Evolutionary conservation across 2,329 filamentous ascomycete genomes (phyloP).

Genomic region (Calonectria pseudoreteaudii): DNA sequence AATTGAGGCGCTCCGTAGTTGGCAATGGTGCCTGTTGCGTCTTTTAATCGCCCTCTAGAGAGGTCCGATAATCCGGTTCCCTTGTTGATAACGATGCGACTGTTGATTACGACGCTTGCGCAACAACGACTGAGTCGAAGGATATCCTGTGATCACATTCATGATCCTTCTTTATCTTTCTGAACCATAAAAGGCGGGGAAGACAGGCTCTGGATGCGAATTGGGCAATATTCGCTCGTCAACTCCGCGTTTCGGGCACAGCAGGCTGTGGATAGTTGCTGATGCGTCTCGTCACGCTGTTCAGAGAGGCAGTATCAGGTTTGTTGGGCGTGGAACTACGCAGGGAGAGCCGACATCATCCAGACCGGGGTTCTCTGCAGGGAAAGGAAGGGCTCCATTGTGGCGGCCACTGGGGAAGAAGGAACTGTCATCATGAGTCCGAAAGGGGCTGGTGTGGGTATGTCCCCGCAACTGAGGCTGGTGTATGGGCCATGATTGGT

Average conservation of each 20-base stretch:
- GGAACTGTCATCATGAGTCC: conserved; percentile 26
- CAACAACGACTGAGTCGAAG: background rate
- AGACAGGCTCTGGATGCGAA: conserved; percentile 5
- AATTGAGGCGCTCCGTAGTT: conserved; percentile 5
- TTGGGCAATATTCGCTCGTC: background rate
- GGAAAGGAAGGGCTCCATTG: conserved; percentile 13
- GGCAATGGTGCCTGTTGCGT: background rate
- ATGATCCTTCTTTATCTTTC: background rate
- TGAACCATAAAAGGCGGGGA: conserved; percentile 15
- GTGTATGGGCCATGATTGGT: background rate
- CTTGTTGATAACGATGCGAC: conserved; percentile 9
- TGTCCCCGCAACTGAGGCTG: background rate
- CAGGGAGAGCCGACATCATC: conserved; percentile 5
- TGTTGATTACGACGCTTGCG: background rate
- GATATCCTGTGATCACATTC: background rate
- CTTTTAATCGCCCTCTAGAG: background rate
- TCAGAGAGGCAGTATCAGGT: conserved; percentile 21
- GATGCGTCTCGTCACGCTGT: conserved; percentile 12
- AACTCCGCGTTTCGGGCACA: conserved; percentile 20
- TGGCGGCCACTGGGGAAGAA: conserved; percentile 20
- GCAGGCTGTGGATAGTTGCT: conserved; percentile 14
- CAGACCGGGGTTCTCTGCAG: background rate
- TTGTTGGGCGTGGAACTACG: conserved; percentile 26
- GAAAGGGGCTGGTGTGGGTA: conserved; percentile 13
- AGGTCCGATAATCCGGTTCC: background rate